These are phyloP conservation scores for Suillus occidentalis DNA, from an alignment of 768 basidiomycete genomes.

Conservation along the genomic window DNA sequence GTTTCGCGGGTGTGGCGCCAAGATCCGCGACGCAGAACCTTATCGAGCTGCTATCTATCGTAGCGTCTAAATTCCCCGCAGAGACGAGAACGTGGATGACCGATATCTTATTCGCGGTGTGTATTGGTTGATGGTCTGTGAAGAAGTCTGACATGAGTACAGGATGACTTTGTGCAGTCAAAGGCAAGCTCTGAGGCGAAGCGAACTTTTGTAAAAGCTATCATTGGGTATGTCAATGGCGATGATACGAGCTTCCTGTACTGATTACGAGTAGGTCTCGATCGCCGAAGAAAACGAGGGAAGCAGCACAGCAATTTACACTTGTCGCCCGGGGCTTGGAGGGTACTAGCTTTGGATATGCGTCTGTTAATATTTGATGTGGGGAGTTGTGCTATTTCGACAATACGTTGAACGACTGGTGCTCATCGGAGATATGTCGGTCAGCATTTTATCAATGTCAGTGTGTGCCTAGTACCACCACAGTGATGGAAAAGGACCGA, in stretches of 20 bases:
- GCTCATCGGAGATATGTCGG: constrained; percentile 10
- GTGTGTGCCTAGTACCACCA: neutral
- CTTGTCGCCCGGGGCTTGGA: constrained; percentile 82
- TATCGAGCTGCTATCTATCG: constrained; percentile 73
- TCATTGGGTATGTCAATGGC: constrained; percentile 53
- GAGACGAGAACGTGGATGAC: constrained; percentile 70
- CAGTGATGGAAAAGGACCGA: neutral
- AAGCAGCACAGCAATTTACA: constrained; percentile 86
- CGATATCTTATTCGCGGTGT: constrained; percentile 68
- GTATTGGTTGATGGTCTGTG: constrained; percentile 10
- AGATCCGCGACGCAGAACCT: constrained; percentile 81
- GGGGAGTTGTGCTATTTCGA: neutral
- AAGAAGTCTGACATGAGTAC: neutral
- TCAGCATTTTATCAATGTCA: constrained; percentile 3
- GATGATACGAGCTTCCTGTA: neutral
- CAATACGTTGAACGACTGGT: neutral
- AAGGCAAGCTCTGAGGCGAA: constrained; percentile 77
- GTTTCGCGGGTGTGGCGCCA: constrained; percentile 84
- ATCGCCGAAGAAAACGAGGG: constrained; percentile 70
- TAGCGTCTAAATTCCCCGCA: constrained; percentile 57
- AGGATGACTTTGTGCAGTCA: constrained; percentile 75
- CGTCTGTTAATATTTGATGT: constrained; percentile 56
- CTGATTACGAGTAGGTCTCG: constrained; percentile 51
- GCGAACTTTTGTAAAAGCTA: constrained; percentile 71
- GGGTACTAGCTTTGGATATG: constrained; percentile 84